Evolutionary conservation across 2,329 filamentous ascomycete species (phyloP).

Genomic region (Plectosphaerella sp.): DNA sequence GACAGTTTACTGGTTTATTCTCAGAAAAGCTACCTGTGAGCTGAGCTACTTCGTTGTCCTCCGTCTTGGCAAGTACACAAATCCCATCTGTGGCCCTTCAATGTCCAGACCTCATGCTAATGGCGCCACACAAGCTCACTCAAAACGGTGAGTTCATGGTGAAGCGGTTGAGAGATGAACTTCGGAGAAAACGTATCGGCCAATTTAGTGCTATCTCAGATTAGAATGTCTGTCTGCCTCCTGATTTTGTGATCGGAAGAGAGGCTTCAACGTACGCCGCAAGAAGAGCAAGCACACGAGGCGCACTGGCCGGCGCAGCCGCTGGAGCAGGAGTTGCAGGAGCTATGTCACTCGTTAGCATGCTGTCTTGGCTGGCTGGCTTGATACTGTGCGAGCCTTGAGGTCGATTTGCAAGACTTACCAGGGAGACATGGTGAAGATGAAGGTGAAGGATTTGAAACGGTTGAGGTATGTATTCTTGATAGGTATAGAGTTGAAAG

Average conservation of each 20-base stretch:
- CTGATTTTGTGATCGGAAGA: too few species aligned
- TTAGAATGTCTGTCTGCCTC: background rate
- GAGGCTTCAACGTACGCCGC: slow-evolving; percentile 6
- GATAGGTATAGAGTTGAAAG: slow-evolving; percentile 6
- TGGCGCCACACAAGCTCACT: too few species aligned
- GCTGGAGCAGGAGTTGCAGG: slow-evolving; percentile 13
- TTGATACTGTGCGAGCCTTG: background rate
- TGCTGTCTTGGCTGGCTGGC: background rate
- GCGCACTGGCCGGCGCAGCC: slow-evolving; percentile 11
- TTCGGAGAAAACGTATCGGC: too few species aligned
- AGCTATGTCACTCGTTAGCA: slow-evolving; percentile 2
- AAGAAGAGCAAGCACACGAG: slow-evolving; percentile 12
- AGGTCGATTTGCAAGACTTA: background rate
- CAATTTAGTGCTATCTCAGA: background rate
- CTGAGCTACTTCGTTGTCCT: too few species aligned
- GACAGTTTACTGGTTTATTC: too few species aligned
- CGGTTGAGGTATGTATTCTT: slow-evolving; percentile 2
- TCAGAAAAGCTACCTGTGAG: too few species aligned
- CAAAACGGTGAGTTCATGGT: too few species aligned
- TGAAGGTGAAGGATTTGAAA: slow-evolving; percentile 4
- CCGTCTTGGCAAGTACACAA: too few species aligned
- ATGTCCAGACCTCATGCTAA: too few species aligned
- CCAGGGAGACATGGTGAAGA: slow-evolving; percentile 12
- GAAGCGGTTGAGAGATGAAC: too few species aligned
- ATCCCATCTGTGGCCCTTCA: too few species aligned